Conservation (phyloP, 495 filamentous ascomycete species). For the Penicillium longicatenatum region DNA sequence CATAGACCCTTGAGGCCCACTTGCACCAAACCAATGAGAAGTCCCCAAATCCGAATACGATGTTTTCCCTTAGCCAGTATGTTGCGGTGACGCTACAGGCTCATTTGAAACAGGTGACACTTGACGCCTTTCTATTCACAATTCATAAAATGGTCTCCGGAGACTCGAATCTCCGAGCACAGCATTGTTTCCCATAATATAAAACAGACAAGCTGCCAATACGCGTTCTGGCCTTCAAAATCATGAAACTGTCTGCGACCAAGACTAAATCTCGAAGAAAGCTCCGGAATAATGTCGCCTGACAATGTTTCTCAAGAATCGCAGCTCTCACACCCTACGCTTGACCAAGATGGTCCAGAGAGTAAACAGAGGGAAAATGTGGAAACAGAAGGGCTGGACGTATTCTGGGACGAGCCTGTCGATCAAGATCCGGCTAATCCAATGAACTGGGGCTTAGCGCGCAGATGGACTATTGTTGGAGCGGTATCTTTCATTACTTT, state of each 20-base stretch:
- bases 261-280: not conserved
- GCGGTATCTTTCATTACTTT: constrained; percentile 73
- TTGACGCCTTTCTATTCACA: not conserved
- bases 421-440: constrained; percentile 67
- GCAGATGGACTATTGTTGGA: constrained; percentile 62
- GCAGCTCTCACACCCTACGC: not conserved
- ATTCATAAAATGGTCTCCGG: not conserved
- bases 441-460: constrained; percentile 70
- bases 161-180: not conserved
- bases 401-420: constrained; percentile 2
- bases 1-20: too few species aligned
- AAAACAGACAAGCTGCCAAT: not conserved
- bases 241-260: not conserved
- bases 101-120: not conserved
- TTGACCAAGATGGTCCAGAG: not conserved
- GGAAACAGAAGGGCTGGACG: not conserved
- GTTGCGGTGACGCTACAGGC: not conserved
- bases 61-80: not conserved
- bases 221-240: not conserved
- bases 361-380: not conserved
- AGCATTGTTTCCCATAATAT: not conserved
- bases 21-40: not conserved
- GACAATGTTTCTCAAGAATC: not conserved
- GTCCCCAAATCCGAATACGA: constrained; percentile 1
- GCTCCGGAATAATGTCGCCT: not conserved